These are phyloP conservation scores for Kodamaea hsintzibuensis DNA, from an alignment of 805 yeast species.

Conservation along the genomic window DNA sequence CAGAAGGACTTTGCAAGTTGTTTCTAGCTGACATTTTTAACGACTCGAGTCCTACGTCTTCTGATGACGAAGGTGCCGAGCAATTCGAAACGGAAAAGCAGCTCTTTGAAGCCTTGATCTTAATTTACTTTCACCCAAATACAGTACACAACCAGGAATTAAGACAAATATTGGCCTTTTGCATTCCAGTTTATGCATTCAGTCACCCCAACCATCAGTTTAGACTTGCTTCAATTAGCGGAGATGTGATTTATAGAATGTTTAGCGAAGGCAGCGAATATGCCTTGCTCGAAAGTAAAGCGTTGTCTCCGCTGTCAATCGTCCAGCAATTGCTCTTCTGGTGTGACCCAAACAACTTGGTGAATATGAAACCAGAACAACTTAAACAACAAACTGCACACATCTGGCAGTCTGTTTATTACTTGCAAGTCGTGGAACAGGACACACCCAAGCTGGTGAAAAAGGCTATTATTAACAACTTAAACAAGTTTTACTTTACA, in stretches of 20 bases:
- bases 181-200: constrained; percentile 84
- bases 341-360: constrained; percentile 78
- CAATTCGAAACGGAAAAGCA: constrained; percentile 32
- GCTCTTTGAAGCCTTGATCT: constrained; percentile 65
- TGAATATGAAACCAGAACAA: constrained; percentile 45
- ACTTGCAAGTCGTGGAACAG: constrained; percentile 51
- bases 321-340: constrained; percentile 75
- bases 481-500: constrained; percentile 46
- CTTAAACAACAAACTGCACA: constrained; percentile 51
- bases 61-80: constrained; percentile 15
- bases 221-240: constrained; percentile 59
- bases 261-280: constrained; percentile 41
- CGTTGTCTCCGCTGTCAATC: constrained; percentile 39
- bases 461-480: constrained; percentile 51
- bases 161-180: constrained; percentile 79
- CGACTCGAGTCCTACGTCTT: constrained; percentile 33
- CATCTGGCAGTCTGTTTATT: constrained; percentile 53
- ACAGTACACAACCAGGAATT: constrained; percentile 64
- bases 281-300: constrained; percentile 30
- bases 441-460: constrained; percentile 53
- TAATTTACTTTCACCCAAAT: constrained; percentile 73
- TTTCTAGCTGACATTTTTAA: constrained; percentile 73
- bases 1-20: constrained; percentile 83
- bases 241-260: constrained; percentile 64
- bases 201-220: constrained; percentile 74